Evolutionary conservation across 768 basidiomycete species (phyloP), one percentile per base, ranked within the genome.

Genomic region (Russula dissimulans): DNA sequence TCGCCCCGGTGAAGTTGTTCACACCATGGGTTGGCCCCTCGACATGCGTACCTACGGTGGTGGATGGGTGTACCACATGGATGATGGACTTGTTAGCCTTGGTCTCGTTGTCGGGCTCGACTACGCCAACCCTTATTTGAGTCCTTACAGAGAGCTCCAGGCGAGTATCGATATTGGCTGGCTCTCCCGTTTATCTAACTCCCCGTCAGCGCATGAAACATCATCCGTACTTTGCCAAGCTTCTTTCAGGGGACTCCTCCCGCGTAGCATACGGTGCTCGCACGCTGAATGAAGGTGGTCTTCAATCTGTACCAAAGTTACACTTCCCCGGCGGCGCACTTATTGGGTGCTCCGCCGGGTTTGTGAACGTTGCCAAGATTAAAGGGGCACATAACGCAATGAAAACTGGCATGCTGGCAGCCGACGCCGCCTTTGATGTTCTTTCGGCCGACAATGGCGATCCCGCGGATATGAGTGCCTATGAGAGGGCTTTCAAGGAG

Each of bases 351-450:
- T 87, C 92, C 0, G 97, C 95, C 1, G 95, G 95, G 12, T 94
- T 98, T 71, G 81, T 99, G 61, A 98, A 98, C 74, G 81, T 97
- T 11, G 88, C 95, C 14, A 98, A 97, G 75, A 98, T 99, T 74
- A 98, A 98, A 70, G 95, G 95, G 14, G 95, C 95, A 0, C 97
- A 98, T 71, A 98, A 95, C 61, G 94, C 95, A 3, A 98, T 99
- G 97, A 95, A 98, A 79, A 91, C 88, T 41, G 97, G 97, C 32
- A 97, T 97, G 88, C 78, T 98, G 18, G 95, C 94, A 32, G 95
- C 92, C 1, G 95, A 99, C 71, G 80, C 89, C 0, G 91, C 91
- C 0, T 93, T 78, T 65, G 78, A 84, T 5, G 80, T 80, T 4
- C 73, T 95, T 52, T 72, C 75, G 7, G 57, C 72, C 11, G 66